These are phyloP conservation scores for Ceratocystis destructans DNA, from an alignment of 2,329 filamentous ascomycete species.

Conservation along the genomic window DNA sequence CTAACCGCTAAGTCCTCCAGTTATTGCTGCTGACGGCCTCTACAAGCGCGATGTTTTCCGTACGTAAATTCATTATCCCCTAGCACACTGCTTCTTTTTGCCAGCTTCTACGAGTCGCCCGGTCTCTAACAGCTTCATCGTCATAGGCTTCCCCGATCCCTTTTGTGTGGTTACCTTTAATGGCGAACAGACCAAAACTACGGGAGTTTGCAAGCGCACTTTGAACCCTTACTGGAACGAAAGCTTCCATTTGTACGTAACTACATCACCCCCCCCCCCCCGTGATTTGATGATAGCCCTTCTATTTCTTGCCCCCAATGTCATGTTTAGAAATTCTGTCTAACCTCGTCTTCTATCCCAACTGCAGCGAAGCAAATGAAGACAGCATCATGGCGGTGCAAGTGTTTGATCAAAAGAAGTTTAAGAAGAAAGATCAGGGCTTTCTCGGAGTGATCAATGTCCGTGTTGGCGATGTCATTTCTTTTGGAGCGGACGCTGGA, in stretches of 20 bases:
- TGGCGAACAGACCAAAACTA: slow-evolving; percentile 98
- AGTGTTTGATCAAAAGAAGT: slow-evolving; percentile 99
- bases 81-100: too few relatives aligned
- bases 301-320: neutral
- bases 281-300: slow-evolving; percentile 24
- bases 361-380: slow-evolving; percentile 69
- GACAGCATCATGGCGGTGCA: slow-evolving; percentile 95
- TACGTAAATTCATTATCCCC: slow-evolving; percentile 38
- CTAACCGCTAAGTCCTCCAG: slow-evolving; percentile 35
- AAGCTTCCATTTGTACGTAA: slow-evolving; percentile 79
- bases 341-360: slow-evolving; percentile 8
- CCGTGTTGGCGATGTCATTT: slow-evolving; percentile 84
- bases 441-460: slow-evolving; percentile 98
- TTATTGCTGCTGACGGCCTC: slow-evolving; percentile 94
- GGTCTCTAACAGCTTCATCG: neutral
- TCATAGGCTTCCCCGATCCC: slow-evolving; percentile 81
- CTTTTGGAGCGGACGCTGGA: slow-evolving; percentile 77
- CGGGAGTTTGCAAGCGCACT: slow-evolving; percentile 89
- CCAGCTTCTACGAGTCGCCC: too few relatives aligned
- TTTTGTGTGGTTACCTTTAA: slow-evolving; percentile 95
- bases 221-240: slow-evolving; percentile 99
- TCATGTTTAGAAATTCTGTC: neutral
- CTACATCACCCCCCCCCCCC: too few relatives aligned
- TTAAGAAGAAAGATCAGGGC: slow-evolving; percentile 99
- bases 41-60: slow-evolving; percentile 99